Evolutionary conservation across 768 basidiomycete species (phyloP).

Genomic region (Rhizopogon vulgaris): DNA sequence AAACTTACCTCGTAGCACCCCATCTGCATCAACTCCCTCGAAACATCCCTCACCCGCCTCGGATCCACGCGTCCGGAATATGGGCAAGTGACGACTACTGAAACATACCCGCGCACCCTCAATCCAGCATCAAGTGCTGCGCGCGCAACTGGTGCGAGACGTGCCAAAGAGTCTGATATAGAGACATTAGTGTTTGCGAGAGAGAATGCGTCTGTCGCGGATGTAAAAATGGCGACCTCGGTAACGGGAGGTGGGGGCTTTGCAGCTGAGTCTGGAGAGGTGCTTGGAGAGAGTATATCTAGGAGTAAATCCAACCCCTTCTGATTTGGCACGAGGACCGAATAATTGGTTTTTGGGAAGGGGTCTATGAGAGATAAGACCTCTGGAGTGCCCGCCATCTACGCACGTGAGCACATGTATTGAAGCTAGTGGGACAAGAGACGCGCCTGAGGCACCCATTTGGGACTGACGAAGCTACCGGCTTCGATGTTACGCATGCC

Average conservation of each 20-base stretch:
- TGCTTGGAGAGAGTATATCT: slow-evolving; percentile 36
- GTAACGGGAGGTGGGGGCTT: slow-evolving; percentile 50
- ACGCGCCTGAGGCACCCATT: slow-evolving; percentile 87
- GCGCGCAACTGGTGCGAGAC: slow-evolving; percentile 55
- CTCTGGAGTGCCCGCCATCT: slow-evolving; percentile 87
- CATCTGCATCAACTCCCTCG: slow-evolving; percentile 73
- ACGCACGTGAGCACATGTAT: background rate
- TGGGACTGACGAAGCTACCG: slow-evolving; percentile 89
- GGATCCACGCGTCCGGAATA: slow-evolving; percentile 76
- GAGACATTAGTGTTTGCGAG: slow-evolving; percentile 80
- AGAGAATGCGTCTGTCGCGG: slow-evolving; percentile 83
- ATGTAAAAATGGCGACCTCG: slow-evolving; percentile 87
- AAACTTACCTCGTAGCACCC: slow-evolving; percentile 92
- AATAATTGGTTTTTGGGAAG: slow-evolving; percentile 53
- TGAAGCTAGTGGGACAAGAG: background rate
- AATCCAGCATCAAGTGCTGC: slow-evolving; percentile 57
- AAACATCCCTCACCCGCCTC: slow-evolving; percentile 57
- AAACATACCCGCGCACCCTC: slow-evolving; percentile 80
- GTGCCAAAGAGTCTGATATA: slow-evolving; percentile 60
- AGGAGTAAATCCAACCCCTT: slow-evolving; percentile 70
- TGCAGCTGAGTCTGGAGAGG: slow-evolving; percentile 22
- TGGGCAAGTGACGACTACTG: slow-evolving; percentile 78
- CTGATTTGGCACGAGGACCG: slow-evolving; percentile 78
- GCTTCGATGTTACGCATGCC: slow-evolving; percentile 71
- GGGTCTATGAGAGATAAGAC: slow-evolving; percentile 57